Percentiles rank a stretch among this genome's conserved stretches.
phyloP scores from a whole-genome alignment of 1,139 yeast species.

The Yamadazyma taylorii region DNA sequence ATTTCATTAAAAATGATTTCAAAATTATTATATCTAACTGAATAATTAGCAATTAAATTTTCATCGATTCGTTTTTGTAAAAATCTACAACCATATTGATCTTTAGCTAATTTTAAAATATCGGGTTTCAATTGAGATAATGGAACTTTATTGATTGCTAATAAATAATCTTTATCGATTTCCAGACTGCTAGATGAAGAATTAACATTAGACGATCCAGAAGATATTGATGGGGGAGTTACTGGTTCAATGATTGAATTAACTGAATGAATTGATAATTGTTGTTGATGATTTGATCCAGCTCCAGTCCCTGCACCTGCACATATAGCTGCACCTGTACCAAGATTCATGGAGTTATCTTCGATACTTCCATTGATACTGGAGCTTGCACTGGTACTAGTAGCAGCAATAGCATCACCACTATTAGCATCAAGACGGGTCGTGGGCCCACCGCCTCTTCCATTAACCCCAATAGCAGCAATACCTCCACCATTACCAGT shows the following conservation, averaged over 20 bases:
- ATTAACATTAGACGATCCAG: not conserved
- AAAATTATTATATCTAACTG: slow-evolving; percentile 35
- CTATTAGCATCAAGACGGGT: not conserved
- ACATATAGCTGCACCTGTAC: not conserved
- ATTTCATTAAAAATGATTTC: slow-evolving; percentile 43
- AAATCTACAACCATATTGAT: slow-evolving; percentile 50
- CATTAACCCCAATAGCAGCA: not conserved
- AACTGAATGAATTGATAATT: slow-evolving; percentile 23
- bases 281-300: slow-evolving; percentile 1
- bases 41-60: slow-evolving; percentile 31
- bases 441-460: not conserved
- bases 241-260: slow-evolving; percentile 40
- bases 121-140: slow-evolving; percentile 33
- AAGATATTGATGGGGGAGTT: slow-evolving; percentile 31
- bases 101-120: slow-evolving; percentile 42
- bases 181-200: slow-evolving; percentile 11
- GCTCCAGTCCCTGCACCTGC: not conserved
- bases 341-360: too few relatives aligned
- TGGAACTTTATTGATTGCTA: slow-evolving; percentile 38
- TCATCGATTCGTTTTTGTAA: slow-evolving; percentile 49
- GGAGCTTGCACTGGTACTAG: not conserved
- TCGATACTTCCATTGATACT: not conserved
- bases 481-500: not conserved
- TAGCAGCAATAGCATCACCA: not conserved
- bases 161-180: slow-evolving; percentile 45